Percentiles rank a stretch among this genome's conserved stretches.
These are phyloP conservation scores for Eryngium alpinum DNA, from an alignment of 140 eudicot species.

Conservation along the genomic window DNA sequence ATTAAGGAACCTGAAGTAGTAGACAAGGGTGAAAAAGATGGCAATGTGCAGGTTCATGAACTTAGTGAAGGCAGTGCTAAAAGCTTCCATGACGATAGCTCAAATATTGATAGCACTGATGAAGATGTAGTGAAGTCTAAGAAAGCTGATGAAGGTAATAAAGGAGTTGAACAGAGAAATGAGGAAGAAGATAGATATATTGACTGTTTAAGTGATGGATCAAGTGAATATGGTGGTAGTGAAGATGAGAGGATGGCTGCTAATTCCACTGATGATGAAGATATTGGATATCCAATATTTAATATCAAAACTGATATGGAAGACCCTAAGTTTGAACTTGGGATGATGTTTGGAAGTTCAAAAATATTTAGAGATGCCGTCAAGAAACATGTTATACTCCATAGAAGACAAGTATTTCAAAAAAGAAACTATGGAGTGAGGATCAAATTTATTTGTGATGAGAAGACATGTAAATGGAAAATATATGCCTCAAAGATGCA, in stretches of 20 bases:
- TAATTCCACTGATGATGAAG: background rate
- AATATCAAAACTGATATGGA: background rate
- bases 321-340: background rate
- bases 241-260: background rate
- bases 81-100: background rate
- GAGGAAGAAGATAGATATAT: no score
- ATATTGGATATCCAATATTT: background rate
- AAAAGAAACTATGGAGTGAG: background rate
- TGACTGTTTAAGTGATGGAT: no score
- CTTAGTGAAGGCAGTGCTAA: no score
- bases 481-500: background rate
- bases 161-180: no score
- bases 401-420: background rate
- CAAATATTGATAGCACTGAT: background rate
- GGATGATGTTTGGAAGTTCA: background rate
- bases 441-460: background rate
- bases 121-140: background rate
- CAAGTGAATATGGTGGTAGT: background rate
- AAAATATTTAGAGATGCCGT: no score
- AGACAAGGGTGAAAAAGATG: no score
- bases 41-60: no score
- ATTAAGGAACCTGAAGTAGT: no score
- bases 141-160: background rate
- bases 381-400: background rate
- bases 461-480: background rate